Percentiles rank a stretch among this genome's conserved stretches.
These are phyloP conservation scores for Laetiporus sulphureus DNA, from an alignment of 1,284 basidiomycete species.

Conservation along the genomic window DNA sequence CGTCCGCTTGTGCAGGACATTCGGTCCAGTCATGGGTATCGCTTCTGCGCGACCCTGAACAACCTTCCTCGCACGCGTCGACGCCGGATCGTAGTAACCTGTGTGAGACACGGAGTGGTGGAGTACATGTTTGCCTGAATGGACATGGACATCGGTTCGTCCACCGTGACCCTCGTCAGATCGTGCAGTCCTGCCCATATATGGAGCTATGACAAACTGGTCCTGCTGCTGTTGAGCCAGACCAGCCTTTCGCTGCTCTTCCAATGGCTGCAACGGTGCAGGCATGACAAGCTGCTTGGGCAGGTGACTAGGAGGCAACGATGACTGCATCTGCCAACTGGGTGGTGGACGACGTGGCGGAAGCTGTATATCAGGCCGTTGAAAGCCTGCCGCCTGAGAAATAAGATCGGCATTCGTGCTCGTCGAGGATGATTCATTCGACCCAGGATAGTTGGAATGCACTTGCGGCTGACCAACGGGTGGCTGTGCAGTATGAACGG, in stretches of 20 bases:
- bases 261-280: conserved; percentile 35
- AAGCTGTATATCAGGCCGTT: conserved; percentile 21
- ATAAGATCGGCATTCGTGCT: neutral
- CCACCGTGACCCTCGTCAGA: conserved; percentile 5
- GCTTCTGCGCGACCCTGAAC: conserved; percentile 11
- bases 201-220: neutral
- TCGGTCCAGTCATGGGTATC: conserved; percentile 18
- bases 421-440: neutral
- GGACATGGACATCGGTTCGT: neutral
- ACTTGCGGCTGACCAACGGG: neutral
- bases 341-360: conserved; percentile 16
- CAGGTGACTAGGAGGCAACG: conserved; percentile 36
- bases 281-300: conserved; percentile 66
- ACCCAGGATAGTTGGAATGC: neutral
- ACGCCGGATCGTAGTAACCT: neutral
- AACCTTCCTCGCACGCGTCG: neutral
- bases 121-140: conserved; percentile 1
- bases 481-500: neutral
- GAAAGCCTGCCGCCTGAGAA: conserved; percentile 2
- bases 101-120: conserved; percentile 5
- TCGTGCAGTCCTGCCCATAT: neutral
- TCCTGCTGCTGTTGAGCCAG: neutral
- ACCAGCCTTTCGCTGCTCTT: conserved; percentile 10
- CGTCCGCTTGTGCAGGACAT: conserved; percentile 16
- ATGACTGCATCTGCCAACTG: conserved; percentile 12